Evolutionary conservation across 768 basidiomycete species (phyloP).

Genomic region (Mrakia frigida): DNA sequence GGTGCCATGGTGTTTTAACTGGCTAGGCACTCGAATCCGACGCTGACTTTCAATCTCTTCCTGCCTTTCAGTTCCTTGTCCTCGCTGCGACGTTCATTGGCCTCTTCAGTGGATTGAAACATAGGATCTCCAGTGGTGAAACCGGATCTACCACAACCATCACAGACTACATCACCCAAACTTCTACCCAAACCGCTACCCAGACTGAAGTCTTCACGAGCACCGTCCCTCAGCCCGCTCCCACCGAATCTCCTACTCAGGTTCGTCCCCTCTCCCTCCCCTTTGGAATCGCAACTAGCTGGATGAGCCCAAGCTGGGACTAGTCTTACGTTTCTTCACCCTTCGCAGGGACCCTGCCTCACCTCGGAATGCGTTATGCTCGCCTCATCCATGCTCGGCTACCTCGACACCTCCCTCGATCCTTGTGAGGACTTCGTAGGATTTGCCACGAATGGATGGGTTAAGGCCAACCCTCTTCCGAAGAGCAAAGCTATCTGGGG

Average conservation of each 20-base stretch:
- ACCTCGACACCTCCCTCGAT: constrained; percentile 72
- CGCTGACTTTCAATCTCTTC: too few relatives aligned
- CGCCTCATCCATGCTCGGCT: constrained; percentile 72
- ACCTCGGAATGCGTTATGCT: constrained; percentile 74
- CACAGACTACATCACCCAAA: constrained; percentile 10
- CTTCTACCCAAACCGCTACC: neutral
- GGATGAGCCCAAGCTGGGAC: too few relatives aligned
- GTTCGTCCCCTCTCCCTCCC: too few relatives aligned
- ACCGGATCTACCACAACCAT: constrained; percentile 28
- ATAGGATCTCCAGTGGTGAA: constrained; percentile 57
- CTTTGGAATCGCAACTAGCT: too few relatives aligned
- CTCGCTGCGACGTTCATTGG: constrained; percentile 85
- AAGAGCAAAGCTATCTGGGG: constrained; percentile 72
- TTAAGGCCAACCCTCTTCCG: constrained; percentile 72
- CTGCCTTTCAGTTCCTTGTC: constrained; percentile 54
- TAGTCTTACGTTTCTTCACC: neutral
- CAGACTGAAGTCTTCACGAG: constrained; percentile 7
- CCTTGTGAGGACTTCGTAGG: constrained; percentile 95
- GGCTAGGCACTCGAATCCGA: too few relatives aligned
- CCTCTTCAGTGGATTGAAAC: constrained; percentile 82
- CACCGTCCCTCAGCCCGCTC: constrained; percentile 14
- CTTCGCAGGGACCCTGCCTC: constrained; percentile 60
- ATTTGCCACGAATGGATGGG: constrained; percentile 88
- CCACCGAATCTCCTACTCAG: neutral
- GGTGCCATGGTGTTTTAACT: too few relatives aligned